Percentiles rank a stretch among this genome's conserved stretches.
These are phyloP conservation scores for Mycosphaerella arachidis DNA, from an alignment of 2,329 filamentous ascomycete species.

Conservation along the genomic window DNA sequence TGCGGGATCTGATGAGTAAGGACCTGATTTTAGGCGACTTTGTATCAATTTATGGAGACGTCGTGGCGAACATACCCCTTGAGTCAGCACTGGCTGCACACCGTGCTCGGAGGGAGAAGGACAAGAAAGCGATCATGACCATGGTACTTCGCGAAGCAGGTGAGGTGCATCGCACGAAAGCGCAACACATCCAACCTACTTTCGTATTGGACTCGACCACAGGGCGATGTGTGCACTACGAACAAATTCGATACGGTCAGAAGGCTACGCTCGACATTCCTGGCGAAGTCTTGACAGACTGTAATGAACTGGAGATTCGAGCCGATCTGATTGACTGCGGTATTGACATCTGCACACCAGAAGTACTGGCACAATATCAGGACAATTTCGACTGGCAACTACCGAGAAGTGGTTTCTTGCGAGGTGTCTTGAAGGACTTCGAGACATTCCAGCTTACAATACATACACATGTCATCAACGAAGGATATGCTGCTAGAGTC, in stretches of 20 bases:
- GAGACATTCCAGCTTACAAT: conserved; percentile 97
- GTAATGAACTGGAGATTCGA: conserved; percentile 74
- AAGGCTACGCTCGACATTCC: conserved; percentile 64
- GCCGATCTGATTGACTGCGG: conserved; percentile 88
- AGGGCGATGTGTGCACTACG: conserved; percentile 84
- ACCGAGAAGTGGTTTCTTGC: conserved; percentile 80
- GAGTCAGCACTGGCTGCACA: conserved; percentile 74
- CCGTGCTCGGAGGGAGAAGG: conserved; percentile 70
- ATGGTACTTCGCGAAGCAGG: conserved; percentile 81
- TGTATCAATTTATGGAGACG: conserved; percentile 83
- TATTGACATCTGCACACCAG: conserved; percentile 95
- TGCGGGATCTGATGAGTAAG: conserved; percentile 86
- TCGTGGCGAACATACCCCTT: conserved; percentile 85
- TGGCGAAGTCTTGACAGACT: conserved; percentile 67
- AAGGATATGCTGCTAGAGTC: conserved; percentile 81
- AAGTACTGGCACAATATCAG: conserved; percentile 90
- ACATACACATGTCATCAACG: conserved; percentile 76
- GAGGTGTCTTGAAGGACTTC: conserved; percentile 91
- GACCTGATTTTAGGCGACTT: conserved; percentile 86
- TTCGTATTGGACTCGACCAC: conserved; percentile 81
- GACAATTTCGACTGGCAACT: conserved; percentile 97
- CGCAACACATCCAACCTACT: conserved; percentile 68
- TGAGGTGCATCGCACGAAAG: conserved; percentile 69
- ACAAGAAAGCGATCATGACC: conserved; percentile 97
- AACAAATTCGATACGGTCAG: conserved; percentile 73